Percentiles rank a stretch among this genome's conserved stretches.
These are phyloP conservation scores for Tetratostichococcus sp. DNA, from an alignment of 139 green algal genomes.

Conservation along the genomic window DNA sequence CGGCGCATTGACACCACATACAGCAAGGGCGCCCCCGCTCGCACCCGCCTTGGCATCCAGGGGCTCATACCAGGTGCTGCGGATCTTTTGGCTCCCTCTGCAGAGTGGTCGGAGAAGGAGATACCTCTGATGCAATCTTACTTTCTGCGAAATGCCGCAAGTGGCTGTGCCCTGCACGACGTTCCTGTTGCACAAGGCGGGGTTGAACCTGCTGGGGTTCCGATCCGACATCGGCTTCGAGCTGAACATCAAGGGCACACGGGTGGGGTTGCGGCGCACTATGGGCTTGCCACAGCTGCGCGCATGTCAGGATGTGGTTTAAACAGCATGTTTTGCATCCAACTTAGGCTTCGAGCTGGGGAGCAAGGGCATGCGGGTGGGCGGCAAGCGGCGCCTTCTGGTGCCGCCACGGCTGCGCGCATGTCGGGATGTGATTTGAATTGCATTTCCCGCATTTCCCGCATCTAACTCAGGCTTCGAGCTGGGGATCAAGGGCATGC, in stretches of 20 bases:
- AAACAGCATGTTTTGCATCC: no score
- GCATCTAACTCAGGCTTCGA: slow-evolving; percentile 91
- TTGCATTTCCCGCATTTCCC: no score
- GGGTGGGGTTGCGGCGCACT: background rate
- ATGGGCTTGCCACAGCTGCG: background rate
- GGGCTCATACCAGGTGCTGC: slow-evolving; percentile 91
- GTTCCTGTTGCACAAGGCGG: no score
- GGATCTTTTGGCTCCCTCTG: background rate
- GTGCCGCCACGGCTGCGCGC: background rate
- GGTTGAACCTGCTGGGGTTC: no score
- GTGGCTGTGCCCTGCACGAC: no score
- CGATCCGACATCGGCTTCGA: no score
- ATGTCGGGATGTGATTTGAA: no score
- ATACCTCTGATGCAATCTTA: no score
- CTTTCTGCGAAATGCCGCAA: no score
- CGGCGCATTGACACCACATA: slow-evolving; percentile 88
- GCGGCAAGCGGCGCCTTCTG: background rate
- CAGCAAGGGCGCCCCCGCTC: slow-evolving; percentile 67
- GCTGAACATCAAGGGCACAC: background rate
- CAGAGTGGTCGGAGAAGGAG: no score
- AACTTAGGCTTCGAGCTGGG: slow-evolving; percentile 18
- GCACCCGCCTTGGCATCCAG: slow-evolving; percentile 81
- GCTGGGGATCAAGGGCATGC: background rate
- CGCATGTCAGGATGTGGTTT: no score
- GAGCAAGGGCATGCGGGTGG: background rate